Evolutionary conservation across 208 protist species (phyloP).

Genomic region (Novymonas esmeraldas): DNA sequence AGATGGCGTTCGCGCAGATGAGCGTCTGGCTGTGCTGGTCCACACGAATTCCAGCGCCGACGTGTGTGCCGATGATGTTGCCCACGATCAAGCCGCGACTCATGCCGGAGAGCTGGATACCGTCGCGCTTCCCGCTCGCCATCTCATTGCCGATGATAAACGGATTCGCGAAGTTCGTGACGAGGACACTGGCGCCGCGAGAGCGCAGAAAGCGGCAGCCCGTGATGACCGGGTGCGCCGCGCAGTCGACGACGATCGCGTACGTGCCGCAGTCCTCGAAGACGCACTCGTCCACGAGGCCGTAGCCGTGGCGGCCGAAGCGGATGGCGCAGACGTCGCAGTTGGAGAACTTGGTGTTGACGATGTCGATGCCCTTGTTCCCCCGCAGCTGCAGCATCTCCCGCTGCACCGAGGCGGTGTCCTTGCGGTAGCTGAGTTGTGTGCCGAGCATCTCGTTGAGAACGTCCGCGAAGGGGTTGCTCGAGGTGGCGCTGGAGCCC

Average conservation of each 20-base stretch:
- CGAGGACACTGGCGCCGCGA: slow-evolving; percentile 59
- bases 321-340: slow-evolving; percentile 78
- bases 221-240: slow-evolving; percentile 78
- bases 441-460: slow-evolving; percentile 36
- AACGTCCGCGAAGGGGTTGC: slow-evolving; percentile 40
- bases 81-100: slow-evolving; percentile 73
- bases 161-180: slow-evolving; percentile 81
- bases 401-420: slow-evolving; percentile 8
- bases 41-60: slow-evolving; percentile 51
- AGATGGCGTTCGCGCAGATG: slow-evolving; percentile 70
- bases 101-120: slow-evolving; percentile 57
- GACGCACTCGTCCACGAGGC: slow-evolving; percentile 78
- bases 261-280: slow-evolving; percentile 76
- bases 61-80: slow-evolving; percentile 72
- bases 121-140: slow-evolving; percentile 45
- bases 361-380: slow-evolving; percentile 70
- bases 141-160: slow-evolving; percentile 89
- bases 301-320: slow-evolving; percentile 75
- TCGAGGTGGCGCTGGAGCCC: background rate
- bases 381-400: slow-evolving; percentile 66
- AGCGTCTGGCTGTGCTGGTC: slow-evolving; percentile 52
- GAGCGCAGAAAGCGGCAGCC: slow-evolving; percentile 79
- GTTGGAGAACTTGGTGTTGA: slow-evolving; percentile 74
- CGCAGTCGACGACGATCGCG: slow-evolving; percentile 75
- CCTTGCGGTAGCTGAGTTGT: slow-evolving; percentile 20